Conservation (phyloP, 805 yeast genomes). For the Spathaspora gorwiae region DNA sequence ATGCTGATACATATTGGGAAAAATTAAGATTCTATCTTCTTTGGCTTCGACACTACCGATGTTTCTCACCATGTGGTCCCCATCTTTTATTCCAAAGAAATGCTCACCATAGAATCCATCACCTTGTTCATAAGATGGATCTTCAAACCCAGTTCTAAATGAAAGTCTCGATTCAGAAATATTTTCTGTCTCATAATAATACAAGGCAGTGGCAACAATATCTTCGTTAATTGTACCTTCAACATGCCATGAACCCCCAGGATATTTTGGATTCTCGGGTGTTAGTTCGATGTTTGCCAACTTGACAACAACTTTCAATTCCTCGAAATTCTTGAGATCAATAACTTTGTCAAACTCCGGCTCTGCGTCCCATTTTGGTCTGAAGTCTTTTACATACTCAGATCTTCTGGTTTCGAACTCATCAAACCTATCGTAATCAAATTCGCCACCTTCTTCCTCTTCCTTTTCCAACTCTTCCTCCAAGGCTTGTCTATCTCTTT, state of each 20-base stretch:
- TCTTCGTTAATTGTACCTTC: slow-evolving; percentile 40
- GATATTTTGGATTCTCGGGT: slow-evolving; percentile 34
- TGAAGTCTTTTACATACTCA: slow-evolving; percentile 6
- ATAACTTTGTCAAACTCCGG: slow-evolving; percentile 9
- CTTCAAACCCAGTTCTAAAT: slow-evolving; percentile 25
- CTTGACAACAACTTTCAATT: slow-evolving; percentile 35
- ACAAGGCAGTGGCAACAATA: slow-evolving; percentile 37
- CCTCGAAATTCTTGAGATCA: slow-evolving; percentile 13
- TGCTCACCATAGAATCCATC: slow-evolving; percentile 20
- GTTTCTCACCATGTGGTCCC: slow-evolving; percentile 16
- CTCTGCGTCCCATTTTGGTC: slow-evolving; percentile 4
- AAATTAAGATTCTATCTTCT: slow-evolving; percentile 27
- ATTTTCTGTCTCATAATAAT: slow-evolving; percentile 39
- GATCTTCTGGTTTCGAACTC: slow-evolving; percentile 7
- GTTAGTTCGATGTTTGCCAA: slow-evolving; percentile 38
- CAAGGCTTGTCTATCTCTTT: slow-evolving; percentile 1
- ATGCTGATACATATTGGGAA: slow-evolving; percentile 38
- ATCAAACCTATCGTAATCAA: slow-evolving; percentile 5
- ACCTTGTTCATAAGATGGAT: slow-evolving; percentile 31
- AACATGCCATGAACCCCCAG: slow-evolving; percentile 42
- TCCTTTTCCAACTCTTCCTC: slow-evolving; percentile 6
- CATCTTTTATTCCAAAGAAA: slow-evolving; percentile 29
- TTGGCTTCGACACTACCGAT: slow-evolving; percentile 22
- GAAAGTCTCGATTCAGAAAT: slow-evolving; percentile 29
- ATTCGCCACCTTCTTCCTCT: slow-evolving; percentile 5